Evolutionary conservation across 1,284 basidiomycete species (phyloP).

Genomic region (Austropuccinia psidii): DNA sequence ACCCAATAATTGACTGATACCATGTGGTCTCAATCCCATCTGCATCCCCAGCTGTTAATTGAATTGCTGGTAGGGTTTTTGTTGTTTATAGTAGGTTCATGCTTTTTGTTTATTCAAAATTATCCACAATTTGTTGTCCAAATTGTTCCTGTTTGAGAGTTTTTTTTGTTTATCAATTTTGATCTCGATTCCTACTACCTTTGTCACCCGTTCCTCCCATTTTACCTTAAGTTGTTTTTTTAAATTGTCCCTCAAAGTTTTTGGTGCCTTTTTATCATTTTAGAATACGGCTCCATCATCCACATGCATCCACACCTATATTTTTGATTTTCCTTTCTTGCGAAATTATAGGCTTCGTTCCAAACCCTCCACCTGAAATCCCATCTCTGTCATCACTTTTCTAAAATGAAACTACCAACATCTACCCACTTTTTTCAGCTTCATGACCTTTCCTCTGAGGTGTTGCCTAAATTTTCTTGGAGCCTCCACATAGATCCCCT

Average conservation of each 20-base stretch:
- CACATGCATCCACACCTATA: not conserved
- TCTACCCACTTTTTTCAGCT: not conserved
- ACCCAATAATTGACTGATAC: not conserved
- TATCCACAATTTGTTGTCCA: too few species aligned
- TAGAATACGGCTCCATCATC: not conserved
- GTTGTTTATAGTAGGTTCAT: too few species aligned
- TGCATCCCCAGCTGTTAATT: too few species aligned
- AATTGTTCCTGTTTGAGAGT: too few species aligned
- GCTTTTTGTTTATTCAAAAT: too few species aligned
- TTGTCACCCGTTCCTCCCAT: not conserved
- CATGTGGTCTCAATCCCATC: too few species aligned
- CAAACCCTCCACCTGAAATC: not conserved
- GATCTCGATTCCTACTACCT: not conserved
- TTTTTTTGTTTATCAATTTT: too few species aligned
- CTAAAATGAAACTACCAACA: constrained; percentile 12
- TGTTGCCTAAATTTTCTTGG: not conserved
- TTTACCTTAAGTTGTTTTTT: not conserved
- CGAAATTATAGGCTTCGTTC: not conserved
- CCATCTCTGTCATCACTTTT: not conserved
- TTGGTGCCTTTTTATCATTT: not conserved
- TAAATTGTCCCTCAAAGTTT: not conserved
- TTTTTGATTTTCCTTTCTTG: not conserved
- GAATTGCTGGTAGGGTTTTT: too few species aligned
- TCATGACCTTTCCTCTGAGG: not conserved
- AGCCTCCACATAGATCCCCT: not conserved